A percentile compares a stretch with the other conserved stretches of the same genome.
Evolutionary conservation across 139 green algal species (phyloP).

Genomic region (Chlorella sp.): DNA sequence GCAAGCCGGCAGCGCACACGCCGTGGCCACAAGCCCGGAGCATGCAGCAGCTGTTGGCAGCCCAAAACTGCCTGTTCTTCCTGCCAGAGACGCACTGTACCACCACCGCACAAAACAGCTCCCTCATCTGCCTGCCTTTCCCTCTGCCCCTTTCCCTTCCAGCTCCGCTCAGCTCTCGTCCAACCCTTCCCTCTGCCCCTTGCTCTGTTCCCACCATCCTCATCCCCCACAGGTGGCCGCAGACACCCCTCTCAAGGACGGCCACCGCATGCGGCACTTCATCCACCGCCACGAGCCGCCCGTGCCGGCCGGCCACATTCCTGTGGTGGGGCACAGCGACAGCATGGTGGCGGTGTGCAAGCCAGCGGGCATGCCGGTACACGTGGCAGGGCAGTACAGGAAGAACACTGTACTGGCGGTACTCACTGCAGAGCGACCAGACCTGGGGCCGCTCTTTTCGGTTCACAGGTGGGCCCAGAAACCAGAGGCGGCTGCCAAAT

Average conservation of each 20-base stretch:
- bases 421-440: slow-evolving; percentile 63
- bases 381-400: slow-evolving; percentile 90
- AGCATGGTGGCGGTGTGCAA: slow-evolving; percentile 83
- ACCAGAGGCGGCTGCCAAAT: too few species aligned
- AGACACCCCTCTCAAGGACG: slow-evolving; percentile 50
- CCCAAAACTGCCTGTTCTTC: background rate
- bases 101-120: background rate
- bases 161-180: background rate
- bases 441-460: slow-evolving; percentile 75
- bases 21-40: background rate
- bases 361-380: slow-evolving; percentile 86
- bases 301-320: slow-evolving; percentile 55
- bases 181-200: background rate
- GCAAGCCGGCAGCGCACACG: background rate
- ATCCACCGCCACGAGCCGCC: slow-evolving; percentile 92
- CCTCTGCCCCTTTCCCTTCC: too few species aligned
- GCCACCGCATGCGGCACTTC: slow-evolving; percentile 74
- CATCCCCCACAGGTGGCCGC: background rate
- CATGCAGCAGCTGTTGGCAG: background rate
- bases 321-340: slow-evolving; percentile 26
- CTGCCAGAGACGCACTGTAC: background rate
- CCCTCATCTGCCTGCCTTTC: background rate
- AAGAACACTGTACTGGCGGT: slow-evolving; percentile 93
- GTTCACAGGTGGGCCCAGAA: slow-evolving; percentile 61
- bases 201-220: too few species aligned